Evolutionary conservation across 1,284 basidiomycete genomes (phyloP).

Genomic region (Boletus hoseneyae): DNA sequence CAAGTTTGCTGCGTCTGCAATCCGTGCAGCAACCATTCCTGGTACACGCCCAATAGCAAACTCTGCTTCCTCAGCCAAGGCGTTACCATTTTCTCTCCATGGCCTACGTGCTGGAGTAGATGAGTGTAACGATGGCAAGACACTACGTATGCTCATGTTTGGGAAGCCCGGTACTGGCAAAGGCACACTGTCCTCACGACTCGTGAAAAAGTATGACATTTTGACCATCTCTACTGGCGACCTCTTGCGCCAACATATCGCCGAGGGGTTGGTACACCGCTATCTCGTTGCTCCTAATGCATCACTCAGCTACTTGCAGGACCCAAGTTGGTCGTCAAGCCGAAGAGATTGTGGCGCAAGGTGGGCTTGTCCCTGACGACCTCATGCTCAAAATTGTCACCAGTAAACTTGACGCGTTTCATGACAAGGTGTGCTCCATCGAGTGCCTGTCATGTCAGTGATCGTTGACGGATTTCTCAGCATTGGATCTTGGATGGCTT

Average conservation of each 20-base stretch:
- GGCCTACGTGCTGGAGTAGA: conserved; percentile 35
- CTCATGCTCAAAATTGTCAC: conserved; percentile 74
- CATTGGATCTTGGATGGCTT: conserved; percentile 98
- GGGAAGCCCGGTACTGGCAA: conserved; percentile 80
- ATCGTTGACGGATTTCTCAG: conserved; percentile 32
- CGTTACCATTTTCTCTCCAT: conserved; percentile 53
- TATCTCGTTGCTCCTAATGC: neutral
- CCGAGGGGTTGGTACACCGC: conserved; percentile 45
- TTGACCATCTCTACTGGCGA: conserved; percentile 77
- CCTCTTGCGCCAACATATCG: conserved; percentile 75
- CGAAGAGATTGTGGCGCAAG: conserved; percentile 72
- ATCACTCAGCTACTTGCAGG: conserved; percentile 31
- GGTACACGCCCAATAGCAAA: conserved; percentile 35
- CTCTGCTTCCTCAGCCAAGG: conserved; percentile 41
- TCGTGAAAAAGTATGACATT: conserved; percentile 76
- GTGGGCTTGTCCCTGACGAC: conserved; percentile 74
- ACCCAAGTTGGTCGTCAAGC: conserved; percentile 71
- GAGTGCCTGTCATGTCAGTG: neutral
- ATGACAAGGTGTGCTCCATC: conserved; percentile 52
- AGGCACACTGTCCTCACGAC: conserved; percentile 70
- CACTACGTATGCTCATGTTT: conserved; percentile 76
- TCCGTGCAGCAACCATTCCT: conserved; percentile 8
- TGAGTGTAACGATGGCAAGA: conserved; percentile 36
- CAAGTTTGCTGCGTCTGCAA: conserved; percentile 10
- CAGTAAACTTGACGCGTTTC: conserved; percentile 64